phyloP scores from a whole-genome alignment of 805 yeast species.

The Cyberlindnera veronae region DNA sequence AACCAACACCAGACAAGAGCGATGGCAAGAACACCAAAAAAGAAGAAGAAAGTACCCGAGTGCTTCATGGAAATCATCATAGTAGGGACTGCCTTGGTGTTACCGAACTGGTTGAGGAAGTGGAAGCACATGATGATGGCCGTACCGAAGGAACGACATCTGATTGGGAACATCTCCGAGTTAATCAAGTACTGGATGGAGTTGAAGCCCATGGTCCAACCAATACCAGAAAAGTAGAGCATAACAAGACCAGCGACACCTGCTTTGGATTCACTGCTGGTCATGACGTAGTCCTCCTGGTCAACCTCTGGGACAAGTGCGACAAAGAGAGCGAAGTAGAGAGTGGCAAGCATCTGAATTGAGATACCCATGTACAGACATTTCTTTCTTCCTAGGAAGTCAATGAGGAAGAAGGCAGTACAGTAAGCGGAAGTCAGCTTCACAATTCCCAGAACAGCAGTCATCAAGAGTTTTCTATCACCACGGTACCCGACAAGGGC shows the following conservation, averaged over 20 bases:
- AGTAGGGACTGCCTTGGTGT: conserved; percentile 51
- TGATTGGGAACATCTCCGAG: conserved; percentile 51
- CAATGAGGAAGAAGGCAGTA: conserved; percentile 52
- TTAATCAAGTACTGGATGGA: conserved; percentile 51
- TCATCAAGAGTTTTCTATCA: conserved; percentile 39
- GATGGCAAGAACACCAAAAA: conserved; percentile 37
- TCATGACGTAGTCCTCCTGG: conserved; percentile 28
- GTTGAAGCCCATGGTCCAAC: conserved; percentile 61
- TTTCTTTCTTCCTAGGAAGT: conserved; percentile 48
- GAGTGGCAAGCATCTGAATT: conserved; percentile 39
- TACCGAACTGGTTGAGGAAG: conserved; percentile 53
- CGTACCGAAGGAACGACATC: conserved; percentile 45
- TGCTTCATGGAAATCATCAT: conserved; percentile 44
- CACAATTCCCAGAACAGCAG: conserved; percentile 51
- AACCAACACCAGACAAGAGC: conserved; percentile 37
- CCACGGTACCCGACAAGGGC: conserved; percentile 44
- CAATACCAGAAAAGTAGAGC: conserved; percentile 46
- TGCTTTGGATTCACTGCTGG: conserved; percentile 34
- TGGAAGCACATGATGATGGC: conserved; percentile 52
- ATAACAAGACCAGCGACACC: conserved; percentile 49
- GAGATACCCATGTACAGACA: conserved; percentile 47
- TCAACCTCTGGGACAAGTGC: conserved; percentile 43
- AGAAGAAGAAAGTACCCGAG: conserved; percentile 50
- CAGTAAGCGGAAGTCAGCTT: conserved; percentile 47
- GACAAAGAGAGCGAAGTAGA: conserved; percentile 47